phyloP scores from a whole-genome alignment of 495 filamentous ascomycete species.

The Niebla homalea region DNA sequence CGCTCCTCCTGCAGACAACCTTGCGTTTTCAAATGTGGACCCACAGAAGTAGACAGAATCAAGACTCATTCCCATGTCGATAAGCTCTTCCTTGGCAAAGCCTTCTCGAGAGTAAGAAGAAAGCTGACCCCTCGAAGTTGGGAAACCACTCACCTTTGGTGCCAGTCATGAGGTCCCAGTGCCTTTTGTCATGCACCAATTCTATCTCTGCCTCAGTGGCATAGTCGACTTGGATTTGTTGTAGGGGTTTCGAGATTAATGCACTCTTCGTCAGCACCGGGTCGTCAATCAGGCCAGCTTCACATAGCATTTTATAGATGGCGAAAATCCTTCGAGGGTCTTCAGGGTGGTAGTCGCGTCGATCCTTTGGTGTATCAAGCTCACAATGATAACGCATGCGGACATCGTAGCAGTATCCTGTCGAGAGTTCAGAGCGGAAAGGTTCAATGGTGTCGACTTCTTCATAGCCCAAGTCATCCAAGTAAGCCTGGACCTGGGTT shows the following conservation, averaged over 20 bases:
- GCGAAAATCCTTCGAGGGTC: slow-evolving; percentile 79
- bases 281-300: slow-evolving; percentile 60
- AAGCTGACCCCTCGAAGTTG: background rate
- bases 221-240: slow-evolving; percentile 58
- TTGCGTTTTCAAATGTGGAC: slow-evolving; percentile 64
- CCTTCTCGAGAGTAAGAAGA: background rate
- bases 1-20: slow-evolving; percentile 81
- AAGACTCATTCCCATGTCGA: slow-evolving; percentile 45
- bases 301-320: slow-evolving; percentile 75
- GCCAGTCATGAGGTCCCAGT: slow-evolving; percentile 62
- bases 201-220: slow-evolving; percentile 67
- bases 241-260: slow-evolving; percentile 49
- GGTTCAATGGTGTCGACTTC: slow-evolving; percentile 7
- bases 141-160: slow-evolving; percentile 35
- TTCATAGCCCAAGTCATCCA: slow-evolving; percentile 6
- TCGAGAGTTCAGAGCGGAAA: slow-evolving; percentile 26
- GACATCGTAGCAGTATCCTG: slow-evolving; percentile 77
- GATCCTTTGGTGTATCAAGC: slow-evolving; percentile 39
- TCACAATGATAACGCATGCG: slow-evolving; percentile 90
- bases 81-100: slow-evolving; percentile 37
- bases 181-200: slow-evolving; percentile 57
- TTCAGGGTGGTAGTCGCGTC: slow-evolving; percentile 74
- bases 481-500: background rate
- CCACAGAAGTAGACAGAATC: slow-evolving; percentile 87
- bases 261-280: slow-evolving; percentile 28